Evolutionary conservation across 768 basidiomycete species (phyloP).

Genomic region (Suillus bovinus): DNA sequence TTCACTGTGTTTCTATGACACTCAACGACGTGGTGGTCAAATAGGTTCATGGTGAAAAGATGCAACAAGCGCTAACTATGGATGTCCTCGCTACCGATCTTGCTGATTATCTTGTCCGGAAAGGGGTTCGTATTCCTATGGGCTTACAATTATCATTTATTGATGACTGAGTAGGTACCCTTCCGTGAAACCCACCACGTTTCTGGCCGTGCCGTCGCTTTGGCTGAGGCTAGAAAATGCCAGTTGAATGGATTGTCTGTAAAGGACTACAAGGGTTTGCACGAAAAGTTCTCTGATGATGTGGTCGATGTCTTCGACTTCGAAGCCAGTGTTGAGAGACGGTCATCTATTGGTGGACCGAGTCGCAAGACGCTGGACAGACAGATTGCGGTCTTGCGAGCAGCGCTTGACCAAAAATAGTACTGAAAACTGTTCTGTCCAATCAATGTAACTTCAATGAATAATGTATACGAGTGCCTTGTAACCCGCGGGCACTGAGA

Average conservation of each 20-base stretch:
- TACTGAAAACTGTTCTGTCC: not conserved
- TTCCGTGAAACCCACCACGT: constrained; percentile 99
- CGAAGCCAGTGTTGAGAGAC: constrained; percentile 90
- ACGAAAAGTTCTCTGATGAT: constrained; percentile 78
- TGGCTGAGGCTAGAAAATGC: constrained; percentile 82
- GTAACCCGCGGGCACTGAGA: not conserved
- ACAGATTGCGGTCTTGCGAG: constrained; percentile 78
- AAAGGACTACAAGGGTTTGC: constrained; percentile 76
- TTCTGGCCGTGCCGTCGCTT: constrained; percentile 93
- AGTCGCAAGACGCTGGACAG: constrained; percentile 81
- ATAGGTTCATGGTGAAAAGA: constrained; percentile 87
- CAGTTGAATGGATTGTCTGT: constrained; percentile 82
- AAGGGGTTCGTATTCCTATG: constrained; percentile 69
- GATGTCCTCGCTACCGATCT: constrained; percentile 99
- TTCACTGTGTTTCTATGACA: constrained; percentile 1
- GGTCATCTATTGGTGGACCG: constrained; percentile 91
- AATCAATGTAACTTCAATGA: not conserved
- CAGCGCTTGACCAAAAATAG: constrained; percentile 41
- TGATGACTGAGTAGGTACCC: constrained; percentile 63
- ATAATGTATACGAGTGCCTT: not conserved
- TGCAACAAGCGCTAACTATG: constrained; percentile 90
- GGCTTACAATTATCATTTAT: constrained; percentile 5
- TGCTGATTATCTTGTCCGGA: constrained; percentile 97
- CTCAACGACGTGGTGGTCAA: constrained; percentile 1
- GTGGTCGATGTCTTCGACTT: constrained; percentile 89